A percentile compares a stretch with the other conserved stretches of the same genome.
These are phyloP conservation scores for Hymenoscyphus linearis DNA, from an alignment of 2,329 filamentous ascomycete genomes.

Conservation along the genomic window DNA sequence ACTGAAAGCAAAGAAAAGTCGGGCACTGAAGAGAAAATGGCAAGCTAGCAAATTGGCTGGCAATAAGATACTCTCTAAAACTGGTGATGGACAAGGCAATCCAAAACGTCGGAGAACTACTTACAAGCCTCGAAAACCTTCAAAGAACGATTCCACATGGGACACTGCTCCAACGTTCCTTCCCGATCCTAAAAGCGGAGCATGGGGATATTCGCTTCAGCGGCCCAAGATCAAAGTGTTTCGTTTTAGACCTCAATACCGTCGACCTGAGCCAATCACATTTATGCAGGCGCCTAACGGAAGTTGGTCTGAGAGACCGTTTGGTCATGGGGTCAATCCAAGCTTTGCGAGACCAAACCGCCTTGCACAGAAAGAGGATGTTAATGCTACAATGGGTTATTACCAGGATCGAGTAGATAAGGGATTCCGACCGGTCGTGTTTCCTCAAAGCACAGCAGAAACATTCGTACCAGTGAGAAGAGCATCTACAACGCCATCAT, in stretches of 20 bases:
- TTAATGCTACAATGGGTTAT: conserved; percentile 8
- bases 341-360: conserved; percentile 25
- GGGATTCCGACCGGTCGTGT: conserved; percentile 25
- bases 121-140: conserved; percentile 1
- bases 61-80: neutral
- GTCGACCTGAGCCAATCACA: conserved; percentile 29
- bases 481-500: neutral
- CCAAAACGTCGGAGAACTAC: neutral
- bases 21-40: neutral
- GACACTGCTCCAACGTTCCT: conserved; percentile 13
- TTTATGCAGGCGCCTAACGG: conserved; percentile 27
- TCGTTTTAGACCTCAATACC: conserved; percentile 3
- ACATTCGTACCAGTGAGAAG: neutral
- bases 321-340: conserved; percentile 30
- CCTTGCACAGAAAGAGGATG: conserved; percentile 8
- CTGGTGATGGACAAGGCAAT: neutral
- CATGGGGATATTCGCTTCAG: conserved; percentile 20
- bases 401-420: conserved; percentile 22
- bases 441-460: neutral
- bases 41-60: neutral
- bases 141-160: conserved; percentile 18
- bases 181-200: conserved; percentile 25
- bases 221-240: conserved; percentile 1
- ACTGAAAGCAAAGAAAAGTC: neutral
- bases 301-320: conserved; percentile 28